Conservation (phyloP, 805 yeast genomes). For the Candida arabinofermentans region DNA sequence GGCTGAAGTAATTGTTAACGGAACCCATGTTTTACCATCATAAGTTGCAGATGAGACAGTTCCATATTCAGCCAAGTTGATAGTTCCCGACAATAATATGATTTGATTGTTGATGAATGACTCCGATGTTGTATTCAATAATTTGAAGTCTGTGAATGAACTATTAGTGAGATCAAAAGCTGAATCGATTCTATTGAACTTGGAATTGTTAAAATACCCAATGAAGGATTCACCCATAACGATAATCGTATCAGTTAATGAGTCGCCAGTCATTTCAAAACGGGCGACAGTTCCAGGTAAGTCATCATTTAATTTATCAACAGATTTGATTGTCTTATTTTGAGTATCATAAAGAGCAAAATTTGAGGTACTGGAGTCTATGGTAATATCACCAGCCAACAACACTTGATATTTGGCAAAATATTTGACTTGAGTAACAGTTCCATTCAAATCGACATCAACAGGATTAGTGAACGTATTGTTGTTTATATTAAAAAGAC, state of each 20-base stretch:
- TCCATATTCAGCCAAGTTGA: conserved; percentile 49
- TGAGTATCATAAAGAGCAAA: conserved; percentile 55
- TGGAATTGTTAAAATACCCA: conserved; percentile 41
- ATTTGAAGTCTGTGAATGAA: conserved; percentile 39
- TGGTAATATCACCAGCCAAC: conserved; percentile 49
- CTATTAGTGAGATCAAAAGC: conserved; percentile 29
- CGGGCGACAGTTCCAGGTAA: conserved; percentile 32
- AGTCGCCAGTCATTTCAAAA: conserved; percentile 17
- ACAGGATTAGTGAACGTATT: conserved; percentile 50
- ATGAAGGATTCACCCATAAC: conserved; percentile 38
- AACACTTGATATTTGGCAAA: conserved; percentile 34
- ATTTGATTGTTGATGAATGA: conserved; percentile 42
- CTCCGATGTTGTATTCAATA: conserved; percentile 24
- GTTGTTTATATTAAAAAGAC: conserved; percentile 55
- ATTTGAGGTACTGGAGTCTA: conserved; percentile 29
- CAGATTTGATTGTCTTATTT: conserved; percentile 25
- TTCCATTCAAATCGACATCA: conserved; percentile 40
- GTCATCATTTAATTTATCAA: conserved; percentile 17
- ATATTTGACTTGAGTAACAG: conserved; percentile 51
- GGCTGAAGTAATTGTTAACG: conserved; percentile 46
- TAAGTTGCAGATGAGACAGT: conserved; percentile 56
- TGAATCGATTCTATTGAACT: conserved; percentile 43
- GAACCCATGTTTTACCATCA: conserved; percentile 67
- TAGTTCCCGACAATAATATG: conserved; percentile 55
- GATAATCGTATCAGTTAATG: conserved; percentile 37